phyloP scores from a whole-genome alignment of 78 protist genomes.

The Dictyostelium brefeldianum region DNA sequence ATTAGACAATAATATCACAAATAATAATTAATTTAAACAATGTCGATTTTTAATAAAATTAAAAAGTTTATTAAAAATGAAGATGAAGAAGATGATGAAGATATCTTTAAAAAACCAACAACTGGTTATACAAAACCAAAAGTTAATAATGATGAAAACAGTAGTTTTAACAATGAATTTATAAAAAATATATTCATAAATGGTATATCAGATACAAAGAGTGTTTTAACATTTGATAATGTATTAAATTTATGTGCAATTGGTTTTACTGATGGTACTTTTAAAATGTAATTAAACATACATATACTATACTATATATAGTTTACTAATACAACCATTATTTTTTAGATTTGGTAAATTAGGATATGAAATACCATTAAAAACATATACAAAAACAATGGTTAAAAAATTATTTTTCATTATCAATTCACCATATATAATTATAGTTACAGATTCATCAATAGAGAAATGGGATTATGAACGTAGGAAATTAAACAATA shows the following conservation, averaged over 20 bases:
- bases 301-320: not conserved
- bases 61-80: not conserved
- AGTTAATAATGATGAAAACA: not conserved
- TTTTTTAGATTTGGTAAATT: conserved; percentile 36
- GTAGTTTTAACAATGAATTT: not conserved
- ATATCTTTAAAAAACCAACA: not conserved
- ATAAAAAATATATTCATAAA: not conserved
- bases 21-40: no score
- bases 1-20: no score
- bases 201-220: conserved; percentile 11
- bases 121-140: not conserved
- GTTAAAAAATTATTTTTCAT: conserved; percentile 40
- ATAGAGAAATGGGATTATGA: conserved; percentile 69
- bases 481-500: not conserved
- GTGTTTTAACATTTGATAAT: conserved; percentile 28
- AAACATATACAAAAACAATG: not conserved
- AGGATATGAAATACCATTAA: conserved; percentile 25
- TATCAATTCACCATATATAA: conserved; percentile 27
- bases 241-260: conserved; percentile 29
- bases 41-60: conserved; percentile 24
- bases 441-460: conserved; percentile 34
- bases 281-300: conserved; percentile 22
- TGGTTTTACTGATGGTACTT: conserved; percentile 48
- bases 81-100: conserved; percentile 10
- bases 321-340: not conserved